Conservation (phyloP, 306 rosid genomes). For the Prunus kanzakura region DNA sequence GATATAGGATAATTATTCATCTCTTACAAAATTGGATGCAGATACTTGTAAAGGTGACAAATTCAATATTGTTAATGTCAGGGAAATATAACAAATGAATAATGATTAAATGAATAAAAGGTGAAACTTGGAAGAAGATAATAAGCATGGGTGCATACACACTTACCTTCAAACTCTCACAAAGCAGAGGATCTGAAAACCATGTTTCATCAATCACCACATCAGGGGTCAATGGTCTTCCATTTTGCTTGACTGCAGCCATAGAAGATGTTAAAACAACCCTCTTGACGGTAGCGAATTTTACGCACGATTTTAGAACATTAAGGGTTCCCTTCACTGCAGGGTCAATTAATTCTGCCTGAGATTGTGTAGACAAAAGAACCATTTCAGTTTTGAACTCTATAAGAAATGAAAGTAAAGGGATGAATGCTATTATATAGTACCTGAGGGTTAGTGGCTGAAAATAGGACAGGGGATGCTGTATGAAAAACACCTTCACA, state of each 20-base stretch:
- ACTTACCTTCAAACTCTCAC: constrained; percentile 15
- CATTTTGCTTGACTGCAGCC: neutral
- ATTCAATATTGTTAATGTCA: too few species aligned
- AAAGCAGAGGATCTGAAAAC: constrained; percentile 11
- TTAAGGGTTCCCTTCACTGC: constrained; percentile 33
- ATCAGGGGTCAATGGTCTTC: constrained; percentile 16
- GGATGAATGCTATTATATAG: too few species aligned
- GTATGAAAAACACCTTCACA: constrained; percentile 52
- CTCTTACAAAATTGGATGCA: too few species aligned
- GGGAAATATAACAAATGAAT: too few species aligned
- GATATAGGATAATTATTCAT: neutral
- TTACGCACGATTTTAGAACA: constrained; percentile 25
- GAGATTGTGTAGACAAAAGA: neutral
- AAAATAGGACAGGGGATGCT: constrained; percentile 32
- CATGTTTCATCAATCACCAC: constrained; percentile 27
- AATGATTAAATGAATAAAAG: neutral
- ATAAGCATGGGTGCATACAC: neutral
- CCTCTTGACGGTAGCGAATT: constrained; percentile 6
- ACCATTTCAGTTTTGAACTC: too few species aligned
- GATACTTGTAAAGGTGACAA: too few species aligned
- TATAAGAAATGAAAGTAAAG: too few species aligned
- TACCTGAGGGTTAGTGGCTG: constrained; percentile 36
- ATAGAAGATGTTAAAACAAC: constrained; percentile 35
- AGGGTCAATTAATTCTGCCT: constrained; percentile 29
- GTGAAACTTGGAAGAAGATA: neutral